Percentiles rank a stretch among this genome's conserved stretches.
These are phyloP conservation scores for Camelina hispida DNA, from an alignment of 345 rosid genomes.

Conservation along the genomic window DNA sequence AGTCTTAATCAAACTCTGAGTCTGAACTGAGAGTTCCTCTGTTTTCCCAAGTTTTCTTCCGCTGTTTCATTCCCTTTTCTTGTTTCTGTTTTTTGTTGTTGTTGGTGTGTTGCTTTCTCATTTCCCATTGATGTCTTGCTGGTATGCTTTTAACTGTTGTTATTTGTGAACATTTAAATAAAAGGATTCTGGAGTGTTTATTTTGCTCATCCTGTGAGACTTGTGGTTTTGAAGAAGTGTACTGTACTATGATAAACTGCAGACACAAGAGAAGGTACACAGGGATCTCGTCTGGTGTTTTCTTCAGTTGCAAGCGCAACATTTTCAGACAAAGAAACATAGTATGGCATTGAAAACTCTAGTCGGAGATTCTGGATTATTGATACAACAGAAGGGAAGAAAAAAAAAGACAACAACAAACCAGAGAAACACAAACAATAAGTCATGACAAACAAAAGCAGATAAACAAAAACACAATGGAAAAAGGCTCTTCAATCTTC, in stretches of 20 bases:
- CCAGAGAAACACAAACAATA: neutral
- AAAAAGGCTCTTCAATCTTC: neutral
- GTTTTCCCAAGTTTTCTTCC: neutral
- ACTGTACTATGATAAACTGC: neutral
- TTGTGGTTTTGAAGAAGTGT: neutral
- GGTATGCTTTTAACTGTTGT: slow-evolving; percentile 30
- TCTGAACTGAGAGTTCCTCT: slow-evolving; percentile 1
- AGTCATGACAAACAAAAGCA: neutral
- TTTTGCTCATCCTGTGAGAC: neutral
- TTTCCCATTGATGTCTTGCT: slow-evolving; percentile 28
- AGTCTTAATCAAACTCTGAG: neutral
- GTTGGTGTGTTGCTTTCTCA: slow-evolving; percentile 10
- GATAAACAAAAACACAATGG: no score
- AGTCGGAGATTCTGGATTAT: slow-evolving; percentile 17
- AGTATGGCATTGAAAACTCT: slow-evolving; percentile 6
- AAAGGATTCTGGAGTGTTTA: slow-evolving; percentile 31
- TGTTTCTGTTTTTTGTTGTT: neutral
- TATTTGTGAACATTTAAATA: slow-evolving; percentile 32
- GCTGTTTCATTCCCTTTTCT: neutral
- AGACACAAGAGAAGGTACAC: neutral
- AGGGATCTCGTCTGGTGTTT: neutral
- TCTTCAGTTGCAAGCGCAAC: neutral
- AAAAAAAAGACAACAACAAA: slow-evolving; percentile 13
- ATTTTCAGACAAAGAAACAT: slow-evolving; percentile 8
- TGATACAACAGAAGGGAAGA: slow-evolving; percentile 10